Base-by-base conservation (phyloP, 306 rosid species). In the Datisca glomerata region DNA sequence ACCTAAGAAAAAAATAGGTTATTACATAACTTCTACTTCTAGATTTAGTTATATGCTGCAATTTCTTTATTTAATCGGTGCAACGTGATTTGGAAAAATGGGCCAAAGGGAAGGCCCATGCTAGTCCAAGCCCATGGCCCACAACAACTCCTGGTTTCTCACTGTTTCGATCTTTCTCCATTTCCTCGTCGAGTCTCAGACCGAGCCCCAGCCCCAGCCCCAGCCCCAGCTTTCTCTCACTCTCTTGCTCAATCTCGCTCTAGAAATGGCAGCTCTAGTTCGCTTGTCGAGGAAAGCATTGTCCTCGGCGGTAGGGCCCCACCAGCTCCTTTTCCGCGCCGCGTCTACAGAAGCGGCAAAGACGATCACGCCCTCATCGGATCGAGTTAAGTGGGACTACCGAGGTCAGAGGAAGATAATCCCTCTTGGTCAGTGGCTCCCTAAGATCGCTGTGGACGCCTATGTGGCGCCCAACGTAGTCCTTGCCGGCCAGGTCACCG, bases 391-490 rank as follows among this genome's bases (percentile, higher is more conserved):
- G 2, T 85, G 99, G 99, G 99, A 91, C 72, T 91, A 91, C 71
- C 75, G 99, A 71, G 99, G 99, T 8, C 99, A 91, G 73, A 74
- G 99, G 55, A 49, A 51, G 73, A 80, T 91, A 28, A 78, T 91
- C 18, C 99, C 96, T 0, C 58, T 91, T 53, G 96, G 99, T 4
- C 94, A 91, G 61, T 91, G 99, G 99, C 63, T 68, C 33, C 99
- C 96, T 3, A 91, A 75, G 55, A 41, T 91, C 3, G 96, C 99
- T 21, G 96, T 91, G 45, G 99, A 84, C 38, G 99, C 98, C 60
- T 91, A 80, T 71, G 98, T 91, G 56, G 94, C 99, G 0, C 99
- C 99, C 4, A 91, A 91, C 44, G 99, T 91, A 11, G 94, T 91
- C 34, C 85, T 91, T 39, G 94, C 94, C 8, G 96, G 99, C 18